Evolutionary conservation across 208 protist genomes (phyloP).

Genomic region (Wallacemonas rigidus): DNA sequence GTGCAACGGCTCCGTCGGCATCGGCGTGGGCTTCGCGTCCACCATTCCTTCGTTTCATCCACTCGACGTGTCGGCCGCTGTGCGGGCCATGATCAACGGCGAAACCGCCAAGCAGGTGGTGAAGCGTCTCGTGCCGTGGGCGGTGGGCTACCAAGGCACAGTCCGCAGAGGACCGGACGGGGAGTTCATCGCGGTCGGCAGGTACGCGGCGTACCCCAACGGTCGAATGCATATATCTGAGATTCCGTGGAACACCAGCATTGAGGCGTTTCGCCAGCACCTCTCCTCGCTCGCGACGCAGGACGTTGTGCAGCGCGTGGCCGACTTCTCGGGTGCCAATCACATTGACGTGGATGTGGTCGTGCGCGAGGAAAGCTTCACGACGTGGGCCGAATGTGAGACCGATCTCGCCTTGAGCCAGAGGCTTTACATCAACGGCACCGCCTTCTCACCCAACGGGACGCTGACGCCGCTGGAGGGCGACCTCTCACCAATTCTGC

Average conservation of each 20-base stretch:
- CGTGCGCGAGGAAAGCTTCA: slow-evolving; percentile 50
- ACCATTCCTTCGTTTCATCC: slow-evolving; percentile 96
- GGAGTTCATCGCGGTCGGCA: slow-evolving; percentile 79
- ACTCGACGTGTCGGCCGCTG: slow-evolving; percentile 92
- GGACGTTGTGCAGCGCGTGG: slow-evolving; percentile 87
- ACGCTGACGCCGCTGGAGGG: slow-evolving; percentile 78
- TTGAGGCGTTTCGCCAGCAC: slow-evolving; percentile 78
- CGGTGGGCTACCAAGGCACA: slow-evolving; percentile 94
- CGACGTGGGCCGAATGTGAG: slow-evolving; percentile 81
- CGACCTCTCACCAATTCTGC: slow-evolving; percentile 73
- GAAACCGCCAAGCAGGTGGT: slow-evolving; percentile 78
- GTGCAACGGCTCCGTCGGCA: slow-evolving; percentile 99
- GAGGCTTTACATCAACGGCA: slow-evolving; percentile 84
- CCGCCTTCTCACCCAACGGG: slow-evolving; percentile 83
- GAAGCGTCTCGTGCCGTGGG: slow-evolving; percentile 94
- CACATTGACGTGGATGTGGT: slow-evolving; percentile 91
- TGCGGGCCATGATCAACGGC: slow-evolving; percentile 88
- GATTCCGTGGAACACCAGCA: slow-evolving; percentile 74
- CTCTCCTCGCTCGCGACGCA: slow-evolving; percentile 63
- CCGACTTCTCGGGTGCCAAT: slow-evolving; percentile 90
- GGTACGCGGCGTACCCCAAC: slow-evolving; percentile 64
- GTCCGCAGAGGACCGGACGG: slow-evolving; percentile 67
- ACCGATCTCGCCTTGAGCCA: slow-evolving; percentile 67
- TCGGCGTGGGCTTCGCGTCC: slow-evolving; percentile 99
- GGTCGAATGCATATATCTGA: slow-evolving; percentile 79